Conservation (phyloP, 2,329 filamentous ascomycete species). For the Colletotrichum liriopes region DNA sequence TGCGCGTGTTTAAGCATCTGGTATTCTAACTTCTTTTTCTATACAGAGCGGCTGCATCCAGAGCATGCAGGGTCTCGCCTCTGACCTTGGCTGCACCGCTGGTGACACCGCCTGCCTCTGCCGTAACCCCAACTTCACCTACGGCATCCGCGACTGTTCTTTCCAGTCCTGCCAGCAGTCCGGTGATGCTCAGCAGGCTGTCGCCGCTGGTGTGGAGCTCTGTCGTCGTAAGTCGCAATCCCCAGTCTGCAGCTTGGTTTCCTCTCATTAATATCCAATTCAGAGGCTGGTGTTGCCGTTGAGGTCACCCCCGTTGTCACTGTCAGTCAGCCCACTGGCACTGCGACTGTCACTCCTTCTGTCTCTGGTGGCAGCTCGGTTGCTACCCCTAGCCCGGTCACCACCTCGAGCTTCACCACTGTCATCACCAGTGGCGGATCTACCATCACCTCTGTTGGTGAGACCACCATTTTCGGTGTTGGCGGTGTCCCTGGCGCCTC, state of each 20-base stretch:
- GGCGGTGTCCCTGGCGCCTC: conserved; percentile 33
- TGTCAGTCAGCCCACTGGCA: conserved; percentile 31
- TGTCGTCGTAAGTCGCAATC: conserved; percentile 55
- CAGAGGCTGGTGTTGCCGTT: conserved; percentile 34
- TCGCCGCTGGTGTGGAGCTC: conserved; percentile 57
- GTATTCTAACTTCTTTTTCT: conserved; percentile 7
- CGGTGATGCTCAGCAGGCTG: conserved; percentile 53
- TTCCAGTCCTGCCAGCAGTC: conserved; percentile 56
- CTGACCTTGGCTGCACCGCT: conserved; percentile 62
- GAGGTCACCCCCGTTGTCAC: conserved; percentile 48
- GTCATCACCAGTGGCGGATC: conserved; percentile 45
- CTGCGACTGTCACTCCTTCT: conserved; percentile 24
- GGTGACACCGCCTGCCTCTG: conserved; percentile 64
- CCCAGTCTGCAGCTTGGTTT: background rate
- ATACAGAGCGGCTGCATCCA: conserved; percentile 31
- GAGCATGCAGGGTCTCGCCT: conserved; percentile 60
- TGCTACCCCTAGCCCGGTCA: conserved; percentile 49
- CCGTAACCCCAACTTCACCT: conserved; percentile 62
- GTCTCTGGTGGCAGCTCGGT: conserved; percentile 19
- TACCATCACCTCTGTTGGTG: conserved; percentile 48
- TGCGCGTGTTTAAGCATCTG: background rate
- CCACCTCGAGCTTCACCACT: conserved; percentile 50
- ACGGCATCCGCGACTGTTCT: conserved; percentile 68
- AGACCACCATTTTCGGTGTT: conserved; percentile 48
- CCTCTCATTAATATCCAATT: background rate